These are phyloP conservation scores for Staphylotrichum longicolle DNA, from an alignment of 495 filamentous ascomycete genomes.

Conservation along the genomic window DNA sequence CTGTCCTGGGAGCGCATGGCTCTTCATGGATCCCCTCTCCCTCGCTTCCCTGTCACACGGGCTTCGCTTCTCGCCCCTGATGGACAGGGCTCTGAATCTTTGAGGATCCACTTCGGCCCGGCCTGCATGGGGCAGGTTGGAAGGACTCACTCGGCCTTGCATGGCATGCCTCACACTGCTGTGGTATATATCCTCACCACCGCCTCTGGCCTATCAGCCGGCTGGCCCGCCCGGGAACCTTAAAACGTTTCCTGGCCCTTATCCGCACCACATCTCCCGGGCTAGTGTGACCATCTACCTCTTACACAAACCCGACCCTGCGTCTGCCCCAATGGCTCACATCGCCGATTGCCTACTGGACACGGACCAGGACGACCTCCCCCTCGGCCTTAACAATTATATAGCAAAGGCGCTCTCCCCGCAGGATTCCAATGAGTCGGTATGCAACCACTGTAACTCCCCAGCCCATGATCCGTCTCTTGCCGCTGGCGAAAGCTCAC, in stretches of 20 bases:
- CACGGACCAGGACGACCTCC: conserved; percentile 37
- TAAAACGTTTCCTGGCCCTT: conserved; percentile 30
- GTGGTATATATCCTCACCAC: conserved; percentile 34
- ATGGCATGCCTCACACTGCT: conserved; percentile 1
- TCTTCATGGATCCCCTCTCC: conserved; percentile 15
- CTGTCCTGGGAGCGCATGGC: conserved; percentile 14
- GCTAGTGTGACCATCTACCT: conserved; percentile 34
- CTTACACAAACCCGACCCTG: conserved; percentile 32
- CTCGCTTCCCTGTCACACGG: conserved; percentile 15
- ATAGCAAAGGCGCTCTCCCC: conserved; percentile 47
- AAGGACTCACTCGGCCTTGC: conserved; percentile 1
- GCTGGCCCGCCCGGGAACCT: conserved; percentile 22
- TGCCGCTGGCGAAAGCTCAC: conserved; percentile 34
- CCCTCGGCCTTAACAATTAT: conserved; percentile 43
- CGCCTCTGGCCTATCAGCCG: conserved; percentile 31
- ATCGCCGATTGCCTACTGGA: conserved; percentile 48
- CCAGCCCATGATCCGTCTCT: conserved; percentile 2
- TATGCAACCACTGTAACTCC: conserved; percentile 38
- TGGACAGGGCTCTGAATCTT: conserved; percentile 20
- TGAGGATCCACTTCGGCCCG: conserved; percentile 17
- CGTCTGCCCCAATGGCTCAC: conserved; percentile 46
- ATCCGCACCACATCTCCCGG: conserved; percentile 31
- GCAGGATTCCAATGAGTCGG: conserved; percentile 46
- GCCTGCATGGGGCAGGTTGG: conserved; percentile 18
- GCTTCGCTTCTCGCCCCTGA: conserved; percentile 17